Evolutionary conservation across 441 rosid genomes (phyloP).

Genomic region (Brassica hybrid): DNA sequence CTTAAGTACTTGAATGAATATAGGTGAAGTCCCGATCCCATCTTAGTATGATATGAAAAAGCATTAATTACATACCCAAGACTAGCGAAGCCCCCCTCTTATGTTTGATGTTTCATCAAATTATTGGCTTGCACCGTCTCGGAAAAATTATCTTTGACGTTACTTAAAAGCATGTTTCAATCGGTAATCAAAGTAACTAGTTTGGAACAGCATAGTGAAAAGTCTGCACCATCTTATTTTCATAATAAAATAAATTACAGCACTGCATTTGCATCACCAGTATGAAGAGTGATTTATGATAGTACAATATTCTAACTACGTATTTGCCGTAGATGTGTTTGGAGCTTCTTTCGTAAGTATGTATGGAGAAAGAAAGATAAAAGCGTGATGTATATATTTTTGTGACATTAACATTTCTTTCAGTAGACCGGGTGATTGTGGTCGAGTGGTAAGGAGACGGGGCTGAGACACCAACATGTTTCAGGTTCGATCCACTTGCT

Average conservation of each 20-base stretch:
- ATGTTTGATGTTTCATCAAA: slow-evolving; percentile 21
- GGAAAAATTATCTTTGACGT: not conserved
- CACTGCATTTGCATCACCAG: no score
- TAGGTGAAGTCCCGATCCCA: slow-evolving; percentile 24
- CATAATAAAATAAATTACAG: not conserved
- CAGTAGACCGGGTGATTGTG: no score
- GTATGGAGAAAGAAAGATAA: not conserved
- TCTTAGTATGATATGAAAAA: slow-evolving; percentile 11
- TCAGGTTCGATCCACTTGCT: no score
- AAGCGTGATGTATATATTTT: not conserved
- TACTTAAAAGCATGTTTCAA: slow-evolving; percentile 5
- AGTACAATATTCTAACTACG: not conserved
- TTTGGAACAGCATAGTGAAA: not conserved
- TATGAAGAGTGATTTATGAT: not conserved
- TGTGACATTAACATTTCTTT: not conserved
- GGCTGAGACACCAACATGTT: no score
- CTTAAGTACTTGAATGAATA: slow-evolving; percentile 12
- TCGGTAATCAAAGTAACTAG: not conserved
- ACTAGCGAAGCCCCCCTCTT: slow-evolving; percentile 11
- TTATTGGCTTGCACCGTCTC: slow-evolving; percentile 19
- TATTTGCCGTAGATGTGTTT: not conserved
- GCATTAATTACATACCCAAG: slow-evolving; percentile 33
- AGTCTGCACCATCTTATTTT: not conserved
- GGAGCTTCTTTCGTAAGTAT: not conserved
- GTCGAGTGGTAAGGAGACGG: no score